Percentiles rank a stretch among this genome's conserved stretches.
Evolutionary conservation across 441 rosid genomes (phyloP).

Genomic region (Capsella rubella): DNA sequence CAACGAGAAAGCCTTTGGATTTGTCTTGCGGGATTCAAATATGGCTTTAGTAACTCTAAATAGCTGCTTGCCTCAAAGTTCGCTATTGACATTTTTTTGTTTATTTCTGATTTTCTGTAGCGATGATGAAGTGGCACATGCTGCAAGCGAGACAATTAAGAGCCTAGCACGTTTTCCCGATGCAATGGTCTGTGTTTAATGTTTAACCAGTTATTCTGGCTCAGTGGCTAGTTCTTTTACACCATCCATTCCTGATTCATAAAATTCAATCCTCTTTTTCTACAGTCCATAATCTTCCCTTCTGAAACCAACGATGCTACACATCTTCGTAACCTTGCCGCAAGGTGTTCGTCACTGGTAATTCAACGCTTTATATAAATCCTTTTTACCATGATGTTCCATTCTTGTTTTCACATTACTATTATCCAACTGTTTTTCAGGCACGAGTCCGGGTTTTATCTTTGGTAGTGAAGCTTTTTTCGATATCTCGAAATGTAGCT

Average conservation of each 20-base stretch:
- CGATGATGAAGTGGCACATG: constrained; percentile 75
- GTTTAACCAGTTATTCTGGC: constrained; percentile 25
- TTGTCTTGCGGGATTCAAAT: constrained; percentile 3
- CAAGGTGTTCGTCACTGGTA: constrained; percentile 76
- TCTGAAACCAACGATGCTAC: constrained; percentile 53
- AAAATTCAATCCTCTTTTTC: constrained; percentile 25
- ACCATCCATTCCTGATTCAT: constrained; percentile 6
- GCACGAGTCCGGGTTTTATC: constrained; percentile 79
- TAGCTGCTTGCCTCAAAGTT: constrained; percentile 11
- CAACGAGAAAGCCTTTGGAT: not conserved
- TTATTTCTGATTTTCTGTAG: constrained; percentile 46
- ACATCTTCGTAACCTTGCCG: constrained; percentile 74
- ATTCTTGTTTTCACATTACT: constrained; percentile 2
- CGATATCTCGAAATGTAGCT: constrained; percentile 74
- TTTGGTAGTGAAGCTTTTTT: constrained; percentile 87
- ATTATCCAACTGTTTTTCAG: constrained; percentile 51
- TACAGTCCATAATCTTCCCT: constrained; percentile 76
- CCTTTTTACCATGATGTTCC: not conserved
- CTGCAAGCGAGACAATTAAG: constrained; percentile 74
- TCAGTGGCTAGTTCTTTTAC: constrained; percentile 9
- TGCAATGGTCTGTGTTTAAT: constrained; percentile 63
- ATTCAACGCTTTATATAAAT: not conserved
- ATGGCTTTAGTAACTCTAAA: not conserved
- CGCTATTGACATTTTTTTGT: not conserved
- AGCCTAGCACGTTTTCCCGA: constrained; percentile 65